phyloP scores from a whole-genome alignment of 805 yeast genomes.

The Ogataea kodamae region DNA sequence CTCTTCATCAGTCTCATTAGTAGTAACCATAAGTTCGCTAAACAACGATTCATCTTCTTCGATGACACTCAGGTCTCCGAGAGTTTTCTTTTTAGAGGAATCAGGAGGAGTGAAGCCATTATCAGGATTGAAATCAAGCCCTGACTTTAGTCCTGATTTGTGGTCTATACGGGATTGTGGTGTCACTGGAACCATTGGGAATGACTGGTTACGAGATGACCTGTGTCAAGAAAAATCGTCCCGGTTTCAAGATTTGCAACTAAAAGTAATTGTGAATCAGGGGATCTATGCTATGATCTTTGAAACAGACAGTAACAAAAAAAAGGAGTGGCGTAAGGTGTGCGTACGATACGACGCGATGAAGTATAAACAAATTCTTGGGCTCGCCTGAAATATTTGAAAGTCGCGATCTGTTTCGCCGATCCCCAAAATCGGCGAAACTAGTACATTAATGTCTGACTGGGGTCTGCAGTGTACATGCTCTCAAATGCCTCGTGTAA shows the following conservation, averaged over 20 bases:
- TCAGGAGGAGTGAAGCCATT: constrained; percentile 17
- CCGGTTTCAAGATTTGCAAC: constrained; percentile 6
- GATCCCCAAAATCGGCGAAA: no score
- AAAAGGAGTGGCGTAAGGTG: constrained; percentile 22
- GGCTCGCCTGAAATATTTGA: no score
- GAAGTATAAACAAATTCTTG: constrained; percentile 4
- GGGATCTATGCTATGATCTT: constrained; percentile 2
- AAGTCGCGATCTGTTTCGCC: no score
- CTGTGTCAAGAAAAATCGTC: neutral
- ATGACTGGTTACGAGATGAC: constrained; percentile 1
- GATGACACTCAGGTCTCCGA: constrained; percentile 1
- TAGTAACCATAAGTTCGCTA: constrained; percentile 12
- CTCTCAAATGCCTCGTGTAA: no score
- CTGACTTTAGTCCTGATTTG: constrained; percentile 1
- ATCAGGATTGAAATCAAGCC: constrained; percentile 1
- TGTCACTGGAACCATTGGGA: constrained; percentile 9
- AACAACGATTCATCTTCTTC: constrained; percentile 17
- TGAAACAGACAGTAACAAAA: constrained; percentile 10
- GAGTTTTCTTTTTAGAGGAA: constrained; percentile 12
- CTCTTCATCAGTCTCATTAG: constrained; percentile 13
- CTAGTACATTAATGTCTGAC: no score
- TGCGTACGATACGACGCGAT: constrained; percentile 10
- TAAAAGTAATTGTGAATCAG: constrained; percentile 2
- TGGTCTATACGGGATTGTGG: constrained; percentile 11
- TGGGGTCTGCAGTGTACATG: no score